Evolutionary conservation across 2,329 filamentous ascomycete genomes (phyloP).

Genomic region (Aschersonia sp.): DNA sequence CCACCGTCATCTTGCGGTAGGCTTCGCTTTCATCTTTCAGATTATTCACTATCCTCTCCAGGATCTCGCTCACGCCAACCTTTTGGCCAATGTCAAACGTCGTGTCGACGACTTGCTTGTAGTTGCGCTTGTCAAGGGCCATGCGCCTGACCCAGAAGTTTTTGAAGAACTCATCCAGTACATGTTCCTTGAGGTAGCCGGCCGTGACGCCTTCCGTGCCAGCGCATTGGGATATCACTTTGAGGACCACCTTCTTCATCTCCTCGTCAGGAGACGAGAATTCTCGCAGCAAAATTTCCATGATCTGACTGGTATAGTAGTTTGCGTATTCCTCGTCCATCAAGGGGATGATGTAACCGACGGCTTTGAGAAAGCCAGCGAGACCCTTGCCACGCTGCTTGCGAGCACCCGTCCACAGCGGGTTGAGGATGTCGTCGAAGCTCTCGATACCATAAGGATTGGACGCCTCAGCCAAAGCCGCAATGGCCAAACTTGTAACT

Average conservation of each 20-base stretch:
- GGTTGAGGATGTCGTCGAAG: slow-evolving; percentile 94
- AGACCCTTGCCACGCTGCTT: slow-evolving; percentile 95
- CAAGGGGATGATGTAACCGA: slow-evolving; percentile 93
- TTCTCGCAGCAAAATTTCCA: slow-evolving; percentile 93
- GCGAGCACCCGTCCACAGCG: slow-evolving; percentile 87
- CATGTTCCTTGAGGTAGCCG: slow-evolving; percentile 86
- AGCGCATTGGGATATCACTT: slow-evolving; percentile 92
- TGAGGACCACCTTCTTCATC: slow-evolving; percentile 99
- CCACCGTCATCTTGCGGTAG: slow-evolving; percentile 97
- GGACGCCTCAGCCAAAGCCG: slow-evolving; percentile 85
- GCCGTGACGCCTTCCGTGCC: slow-evolving; percentile 90
- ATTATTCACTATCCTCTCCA: slow-evolving; percentile 85
- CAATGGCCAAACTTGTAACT: slow-evolving; percentile 87
- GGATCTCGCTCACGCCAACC: slow-evolving; percentile 90
- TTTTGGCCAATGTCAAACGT: slow-evolving; percentile 96
- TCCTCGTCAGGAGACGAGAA: slow-evolving; percentile 96
- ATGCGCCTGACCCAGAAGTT: slow-evolving; percentile 96
- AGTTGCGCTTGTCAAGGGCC: slow-evolving; percentile 95
- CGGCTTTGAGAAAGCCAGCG: slow-evolving; percentile 90
- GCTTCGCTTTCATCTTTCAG: slow-evolving; percentile 96
- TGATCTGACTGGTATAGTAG: slow-evolving; percentile 96
- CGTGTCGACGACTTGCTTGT: slow-evolving; percentile 93
- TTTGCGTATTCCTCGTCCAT: slow-evolving; percentile 99
- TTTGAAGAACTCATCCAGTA: slow-evolving; percentile 94
- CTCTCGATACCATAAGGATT: slow-evolving; percentile 98